Percentiles rank a stretch among this genome's conserved stretches.
These are phyloP conservation scores for Fusarium sororula DNA, from an alignment of 2,329 filamentous ascomycete species.

Conservation along the genomic window DNA sequence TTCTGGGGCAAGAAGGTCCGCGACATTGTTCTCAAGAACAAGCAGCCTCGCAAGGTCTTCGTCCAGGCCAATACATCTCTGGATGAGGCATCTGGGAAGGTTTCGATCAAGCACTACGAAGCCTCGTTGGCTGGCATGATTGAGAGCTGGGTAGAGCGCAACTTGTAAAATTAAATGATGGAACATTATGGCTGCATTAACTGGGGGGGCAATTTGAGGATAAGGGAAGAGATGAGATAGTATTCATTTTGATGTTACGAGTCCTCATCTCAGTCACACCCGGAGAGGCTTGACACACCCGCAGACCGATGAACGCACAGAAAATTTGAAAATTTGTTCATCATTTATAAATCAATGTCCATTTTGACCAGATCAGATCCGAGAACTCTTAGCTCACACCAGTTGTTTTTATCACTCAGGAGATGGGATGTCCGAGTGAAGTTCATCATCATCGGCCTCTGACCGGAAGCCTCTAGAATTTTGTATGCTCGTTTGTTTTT, in stretches of 20 bases:
- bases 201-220: conserved; percentile 10
- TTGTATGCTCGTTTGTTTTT: conserved; percentile 57
- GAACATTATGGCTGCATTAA: neutral
- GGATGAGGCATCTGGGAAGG: conserved; percentile 72
- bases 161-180: conserved; percentile 49
- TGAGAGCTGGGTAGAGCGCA: conserved; percentile 78
- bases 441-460: conserved; percentile 47
- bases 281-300: neutral
- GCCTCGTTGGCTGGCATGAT: conserved; percentile 83
- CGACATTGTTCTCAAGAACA: conserved; percentile 77
- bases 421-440: conserved; percentile 37
- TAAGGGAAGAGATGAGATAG: conserved; percentile 21
- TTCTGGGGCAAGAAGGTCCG: conserved; percentile 87
- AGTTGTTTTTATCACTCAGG: conserved; percentile 28
- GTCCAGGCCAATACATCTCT: conserved; percentile 91
- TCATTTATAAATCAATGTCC: conserved; percentile 28
- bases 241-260: neutral
- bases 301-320: conserved; percentile 3
- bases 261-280: neutral
- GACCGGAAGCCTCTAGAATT: conserved; percentile 49
- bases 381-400: conserved; percentile 19
- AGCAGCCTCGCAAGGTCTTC: conserved; percentile 89
- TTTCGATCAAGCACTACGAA: conserved; percentile 86
- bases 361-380: conserved; percentile 25
- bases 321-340: conserved; percentile 22